Base-by-base conservation (phyloP, 352 stramenopile genomes). In the Pythium myriotylum region DNA sequence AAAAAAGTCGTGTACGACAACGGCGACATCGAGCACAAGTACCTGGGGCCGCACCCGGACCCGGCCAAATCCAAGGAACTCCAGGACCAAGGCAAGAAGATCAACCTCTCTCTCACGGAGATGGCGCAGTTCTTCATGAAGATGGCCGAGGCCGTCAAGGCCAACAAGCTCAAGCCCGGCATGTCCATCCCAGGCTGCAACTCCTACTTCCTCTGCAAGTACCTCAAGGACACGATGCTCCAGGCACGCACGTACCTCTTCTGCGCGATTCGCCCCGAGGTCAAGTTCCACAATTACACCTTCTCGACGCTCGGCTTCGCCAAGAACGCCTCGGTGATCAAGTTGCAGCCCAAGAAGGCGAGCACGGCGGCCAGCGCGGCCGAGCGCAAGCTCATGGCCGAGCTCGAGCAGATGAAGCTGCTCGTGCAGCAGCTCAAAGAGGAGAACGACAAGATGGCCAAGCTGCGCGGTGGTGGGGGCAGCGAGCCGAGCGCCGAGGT, bases 61-160 rank as follows among this genome's bases (percentile, higher is more conserved):
- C 67, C 91, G 26, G 84, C 83, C 53, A 98, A 97, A 72, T 97
- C 91, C 22, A 97, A 97, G 75, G 87, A 98, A 50, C 67, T 98
- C 37, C 93, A 98, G 72, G 92, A 97, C 68, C 89, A 98, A 61
- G 93, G 93, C 49, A 98, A 98, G 82, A 98, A 98, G 65, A 98
- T 98, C 79, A 98, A 98, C 57, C 60, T 98, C 53, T 97, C 90
- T 23, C 75, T 98, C 22, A 97, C 91, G 10, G 93, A 98, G 77
- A 98, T 98, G 93, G 86, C 92, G 14, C 92, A 98, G 67, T 98
- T 98, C 68, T 98, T 98, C 76, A 97, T 98, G 89, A 98, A 98
- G 66, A 98, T 98, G 92, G 92, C 93, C 23, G 93, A 98, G 50
- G 90, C 91, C 43, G 86, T 97, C 42, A 94, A 97, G 40, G 88